Base-by-base conservation (phyloP, 352 stramenopile species). In the Pythium phragmitis region DNA sequence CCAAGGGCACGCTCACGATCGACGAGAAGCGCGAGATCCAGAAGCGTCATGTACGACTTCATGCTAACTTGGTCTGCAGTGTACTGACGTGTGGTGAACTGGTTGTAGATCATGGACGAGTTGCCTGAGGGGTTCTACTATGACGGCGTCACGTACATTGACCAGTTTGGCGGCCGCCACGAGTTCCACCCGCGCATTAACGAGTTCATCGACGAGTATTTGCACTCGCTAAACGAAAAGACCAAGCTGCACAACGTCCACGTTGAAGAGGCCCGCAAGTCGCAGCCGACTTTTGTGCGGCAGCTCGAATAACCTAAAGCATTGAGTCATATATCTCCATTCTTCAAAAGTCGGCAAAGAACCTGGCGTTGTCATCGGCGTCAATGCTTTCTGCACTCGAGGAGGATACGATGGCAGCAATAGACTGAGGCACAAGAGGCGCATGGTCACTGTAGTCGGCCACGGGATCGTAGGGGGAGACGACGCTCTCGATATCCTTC, bases 351-450 rank as follows among this genome's bases (percentile, higher is more conserved):
- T 87, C 79, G 1, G 62, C 79, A 67, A 92, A 92, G 45, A 80
- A 88, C 58, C 82, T 88, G 2, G 67, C 80, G 55, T 92, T 75
- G 56, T 85, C 72, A 37, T 88, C 77, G 11, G 83, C 59, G 45
- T 89, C 79, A 57, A 92, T 90, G 50, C 81, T 92, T 21, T 90
- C 83, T 46, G 83, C 83, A 46, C 83, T 92, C 4, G 80, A 89
- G 0, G 82, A 57, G 1, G 69, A 72, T 1, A 5, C 26, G 1
- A n/a, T 7, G 3, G 51, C 9, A 23, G 45, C 37, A 8, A 49
- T 16, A 19, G 30, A 14, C 2, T 30, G 46, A 12, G 13, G 36
- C 7, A 14, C 7, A 11, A 42, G 4, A 7, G 4, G 14, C 41
- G 37, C 39, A 13, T 59, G 17, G 23, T 42, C 26, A 11, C 77